phyloP scores from a whole-genome alignment of 495 filamentous ascomycete species.

The Annulohypoxylon moriforme region DNA sequence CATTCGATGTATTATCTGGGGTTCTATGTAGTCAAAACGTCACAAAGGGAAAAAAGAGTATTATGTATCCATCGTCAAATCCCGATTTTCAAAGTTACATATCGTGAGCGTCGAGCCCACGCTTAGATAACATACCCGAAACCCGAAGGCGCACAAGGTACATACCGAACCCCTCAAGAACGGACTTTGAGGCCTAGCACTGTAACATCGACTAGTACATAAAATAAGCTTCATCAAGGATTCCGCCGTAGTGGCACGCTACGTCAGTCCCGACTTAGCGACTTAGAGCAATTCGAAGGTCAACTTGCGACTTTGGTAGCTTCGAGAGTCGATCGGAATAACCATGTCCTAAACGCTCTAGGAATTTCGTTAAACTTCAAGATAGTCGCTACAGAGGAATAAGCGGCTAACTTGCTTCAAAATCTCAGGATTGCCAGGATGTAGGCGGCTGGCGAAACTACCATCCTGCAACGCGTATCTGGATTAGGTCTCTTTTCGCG shows the following conservation, averaged over 20 bases:
- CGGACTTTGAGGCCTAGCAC: conserved; percentile 7
- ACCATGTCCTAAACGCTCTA: conserved; percentile 4
- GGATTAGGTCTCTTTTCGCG: conserved; percentile 25
- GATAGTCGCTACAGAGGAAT: conserved; percentile 7
- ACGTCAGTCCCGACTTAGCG: conserved; percentile 3
- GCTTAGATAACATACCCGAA: conserved; percentile 22
- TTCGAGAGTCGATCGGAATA: conserved; percentile 1
- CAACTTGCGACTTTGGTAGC: conserved; percentile 13
- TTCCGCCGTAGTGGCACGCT: conserved; percentile 25
- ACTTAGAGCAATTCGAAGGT: conserved; percentile 2
- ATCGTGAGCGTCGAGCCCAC: neutral
- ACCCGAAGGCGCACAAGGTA: conserved; percentile 35
- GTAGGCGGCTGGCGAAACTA: conserved; percentile 28
- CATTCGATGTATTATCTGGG: conserved; percentile 6
- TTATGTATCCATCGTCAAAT: conserved; percentile 1
- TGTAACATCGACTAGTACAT: conserved; percentile 3
- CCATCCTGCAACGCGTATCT: conserved; percentile 4
- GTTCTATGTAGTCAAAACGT: neutral
- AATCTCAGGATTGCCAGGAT: conserved; percentile 20
- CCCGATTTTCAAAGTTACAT: conserved; percentile 7
- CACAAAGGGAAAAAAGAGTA: neutral
- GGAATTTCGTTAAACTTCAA: conserved; percentile 22
- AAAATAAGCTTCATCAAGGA: conserved; percentile 22
- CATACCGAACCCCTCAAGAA: conserved; percentile 30
- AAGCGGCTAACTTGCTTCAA: conserved; percentile 19